A percentile compares a stretch with the other conserved stretches of the same genome.
Conservation (phyloP, 306 rosid genomes). For the Glycine soja region DNA sequence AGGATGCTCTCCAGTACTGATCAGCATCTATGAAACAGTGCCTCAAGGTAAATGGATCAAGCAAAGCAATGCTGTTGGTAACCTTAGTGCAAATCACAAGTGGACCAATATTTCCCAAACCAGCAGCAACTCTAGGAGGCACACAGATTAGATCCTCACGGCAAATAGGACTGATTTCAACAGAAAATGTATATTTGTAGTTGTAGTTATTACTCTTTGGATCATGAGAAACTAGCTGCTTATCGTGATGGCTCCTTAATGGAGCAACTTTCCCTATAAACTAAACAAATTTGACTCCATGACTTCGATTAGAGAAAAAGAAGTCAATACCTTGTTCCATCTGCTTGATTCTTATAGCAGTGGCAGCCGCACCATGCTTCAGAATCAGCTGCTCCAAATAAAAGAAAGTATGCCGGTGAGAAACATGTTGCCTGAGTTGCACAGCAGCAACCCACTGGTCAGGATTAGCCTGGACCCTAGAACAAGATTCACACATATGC, state of each 20-base stretch:
- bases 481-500: constrained; percentile 71
- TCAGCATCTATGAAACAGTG: constrained; percentile 74
- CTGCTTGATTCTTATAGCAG: constrained; percentile 69
- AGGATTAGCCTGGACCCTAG: constrained; percentile 71
- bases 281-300: constrained; percentile 71
- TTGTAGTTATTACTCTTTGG: constrained; percentile 65
- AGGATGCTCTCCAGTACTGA: constrained; percentile 73
- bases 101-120: constrained; percentile 79
- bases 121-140: constrained; percentile 64
- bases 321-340: constrained; percentile 77
- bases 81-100: constrained; percentile 79
- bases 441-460: constrained; percentile 81
- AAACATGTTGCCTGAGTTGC: constrained; percentile 75
- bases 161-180: constrained; percentile 73
- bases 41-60: constrained; percentile 73
- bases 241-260: constrained; percentile 57
- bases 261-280: constrained; percentile 71
- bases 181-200: constrained; percentile 72
- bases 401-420: constrained; percentile 72
- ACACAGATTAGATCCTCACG: constrained; percentile 79
- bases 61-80: constrained; percentile 68
- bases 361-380: constrained; percentile 73
- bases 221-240: constrained; percentile 78
- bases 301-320: constrained; percentile 71
- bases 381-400: constrained; percentile 72